Base-by-base conservation (phyloP, 495 filamentous ascomycete species). In the Lasiosphaeria hispida region DNA sequence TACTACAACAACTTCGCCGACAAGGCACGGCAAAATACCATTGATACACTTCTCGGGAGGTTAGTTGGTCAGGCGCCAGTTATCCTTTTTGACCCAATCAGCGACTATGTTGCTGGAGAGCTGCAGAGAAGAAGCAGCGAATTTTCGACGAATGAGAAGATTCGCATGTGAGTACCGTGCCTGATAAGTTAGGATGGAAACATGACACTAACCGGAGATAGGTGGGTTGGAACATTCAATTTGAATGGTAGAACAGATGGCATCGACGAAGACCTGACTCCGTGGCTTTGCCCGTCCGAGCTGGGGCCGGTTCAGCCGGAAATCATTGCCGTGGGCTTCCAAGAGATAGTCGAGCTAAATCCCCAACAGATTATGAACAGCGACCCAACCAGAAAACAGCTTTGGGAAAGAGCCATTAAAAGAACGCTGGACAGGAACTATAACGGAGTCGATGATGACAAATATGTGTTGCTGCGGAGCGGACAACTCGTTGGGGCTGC, bases 311-410 rank as follows among this genome's bases (percentile, higher is more conserved):
- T 75, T 17, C 80, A 84, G 42, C 89, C 95, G 17, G 85, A 91
- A 47, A 87, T 99, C 36, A 83, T 95, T 49, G 92, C 85, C 8
- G 85, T 96, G 33, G 94, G 91, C 0, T 97, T 99, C 63, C 94
- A 99, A 64, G 94, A 99, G 74, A 97, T 99, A 53, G 95, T 99
- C 13, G 87, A 93, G 66, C 79, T 99, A 11, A 96, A 90, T 64
- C 93, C 95, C 14, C 93, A 97, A 70, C 95, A 99, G 66, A 97
- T 99, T 65, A 97, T 99, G 92, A 95, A 94, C 52, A 97, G 92
- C 39, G 92, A 97, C 76, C 94, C 95, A 18, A 82, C 82, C 8
- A 83, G 89, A 55, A 87, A 92, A 19, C 86, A 92, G 65, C 74
- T 81, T 17, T 99, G 94, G 94, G 93, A 99, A 70, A 70, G 74